phyloP scores from a whole-genome alignment of 768 basidiomycete genomes.

The Lactifluus subvellereus region DNA sequence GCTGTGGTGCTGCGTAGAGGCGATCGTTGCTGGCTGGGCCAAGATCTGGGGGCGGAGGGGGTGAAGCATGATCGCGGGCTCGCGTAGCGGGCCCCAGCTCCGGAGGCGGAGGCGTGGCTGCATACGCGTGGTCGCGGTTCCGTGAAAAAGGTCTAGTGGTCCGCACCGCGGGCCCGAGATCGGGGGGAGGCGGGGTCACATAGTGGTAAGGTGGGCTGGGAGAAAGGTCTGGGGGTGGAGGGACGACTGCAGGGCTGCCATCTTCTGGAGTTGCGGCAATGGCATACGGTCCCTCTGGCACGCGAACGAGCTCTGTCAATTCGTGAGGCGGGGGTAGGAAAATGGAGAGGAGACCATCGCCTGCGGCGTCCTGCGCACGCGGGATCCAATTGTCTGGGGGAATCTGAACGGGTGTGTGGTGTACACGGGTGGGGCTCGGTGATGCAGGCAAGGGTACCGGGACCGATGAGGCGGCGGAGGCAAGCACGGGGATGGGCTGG shows the following conservation, averaged over 20 bases:
- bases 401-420: conserved; percentile 15
- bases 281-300: conserved; percentile 11
- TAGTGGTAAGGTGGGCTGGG: conserved; percentile 11
- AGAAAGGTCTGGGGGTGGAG: conserved; percentile 1
- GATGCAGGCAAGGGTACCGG: background rate
- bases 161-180: background rate
- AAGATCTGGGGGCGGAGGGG: conserved; percentile 7
- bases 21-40: background rate
- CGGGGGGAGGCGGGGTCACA: conserved; percentile 9
- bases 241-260: conserved; percentile 16
- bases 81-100: background rate
- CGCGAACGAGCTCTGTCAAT: conserved; percentile 2
- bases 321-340: conserved; percentile 23
- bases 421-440: conserved; percentile 3
- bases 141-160: background rate
- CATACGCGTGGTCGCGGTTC: conserved; percentile 5
- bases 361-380: conserved; percentile 12
- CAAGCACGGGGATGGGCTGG: conserved; percentile 19
- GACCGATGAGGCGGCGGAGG: conserved; percentile 7
- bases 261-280: conserved; percentile 19
- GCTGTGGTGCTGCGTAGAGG: conserved; percentile 3
- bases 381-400: conserved; percentile 25
- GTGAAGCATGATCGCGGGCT: background rate
- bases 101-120: conserved; percentile 5
- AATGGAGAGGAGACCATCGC: conserved; percentile 23